Conservation (phyloP, 2,329 filamentous ascomycete genomes). For the Fusarium caatingaense region DNA sequence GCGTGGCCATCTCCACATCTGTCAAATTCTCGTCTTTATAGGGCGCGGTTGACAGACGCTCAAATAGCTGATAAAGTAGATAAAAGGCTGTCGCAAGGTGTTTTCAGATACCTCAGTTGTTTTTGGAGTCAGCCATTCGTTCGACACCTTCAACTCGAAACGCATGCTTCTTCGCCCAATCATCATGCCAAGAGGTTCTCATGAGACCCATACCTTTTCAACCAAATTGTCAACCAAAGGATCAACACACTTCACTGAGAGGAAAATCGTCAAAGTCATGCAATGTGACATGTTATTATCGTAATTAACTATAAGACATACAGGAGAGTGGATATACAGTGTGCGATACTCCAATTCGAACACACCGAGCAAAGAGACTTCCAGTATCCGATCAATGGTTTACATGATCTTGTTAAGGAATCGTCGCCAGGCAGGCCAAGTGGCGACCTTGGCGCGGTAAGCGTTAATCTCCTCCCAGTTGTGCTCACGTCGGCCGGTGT, state of each 20-base stretch:
- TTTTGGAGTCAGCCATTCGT: neutral
- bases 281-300: conserved; percentile 21
- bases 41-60: conserved; percentile 24
- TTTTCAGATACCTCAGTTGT: neutral
- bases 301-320: conserved; percentile 42
- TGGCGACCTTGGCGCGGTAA: conserved; percentile 61
- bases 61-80: neutral
- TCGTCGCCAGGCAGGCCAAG: conserved; percentile 64
- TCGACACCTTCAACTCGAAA: neutral
- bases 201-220: too few species aligned
- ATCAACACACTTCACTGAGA: neutral
- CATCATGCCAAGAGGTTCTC: neutral
- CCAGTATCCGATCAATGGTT: conserved; percentile 4
- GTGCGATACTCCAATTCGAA: neutral
- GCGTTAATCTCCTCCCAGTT: conserved; percentile 73
- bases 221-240: neutral
- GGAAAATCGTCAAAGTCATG: neutral
- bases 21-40: conserved; percentile 9
- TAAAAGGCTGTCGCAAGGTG: conserved; percentile 3
- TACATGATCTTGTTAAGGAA: conserved; percentile 54
- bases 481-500: conserved; percentile 72
- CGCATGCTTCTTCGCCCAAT: neutral
- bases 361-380: neutral
- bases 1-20: conserved; percentile 22
- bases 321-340: conserved; percentile 18